Base-by-base conservation (phyloP, 148 eudicot genomes). In the Heliamphora exappendiculata region DNA sequence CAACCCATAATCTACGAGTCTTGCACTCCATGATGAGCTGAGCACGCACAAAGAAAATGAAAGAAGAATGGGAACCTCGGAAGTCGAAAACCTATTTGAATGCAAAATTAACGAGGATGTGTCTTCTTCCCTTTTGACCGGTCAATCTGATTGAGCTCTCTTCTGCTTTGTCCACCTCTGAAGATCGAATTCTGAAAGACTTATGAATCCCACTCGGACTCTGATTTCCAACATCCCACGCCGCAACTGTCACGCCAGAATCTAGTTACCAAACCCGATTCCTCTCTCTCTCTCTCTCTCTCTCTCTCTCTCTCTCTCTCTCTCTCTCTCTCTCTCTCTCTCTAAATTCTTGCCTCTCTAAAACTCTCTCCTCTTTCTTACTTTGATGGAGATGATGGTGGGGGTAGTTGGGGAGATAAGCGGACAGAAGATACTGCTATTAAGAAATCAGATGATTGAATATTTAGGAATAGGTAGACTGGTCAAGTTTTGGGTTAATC, bases 21-120 rank as follows among this genome's bases (percentile, higher is more conserved):
- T 51, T 39, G 39, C 41, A 34, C 49, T 50, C 72, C 78, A 76
- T 75, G 42, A 75, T n/a, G n/a, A n/a, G n/a, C n/a, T n/a, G n/a
- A n/a, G n/a, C n/a, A 45, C 51, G 16, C 49, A 17, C 13, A 67
- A 7, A 22, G 16, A n/a, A n/a, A n/a, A n/a, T n/a, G n/a, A n/a
- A n/a, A n/a, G n/a, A n/a, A n/a, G n/a, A n/a, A n/a, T n/a, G n/a
- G n/a, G n/a, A n/a, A n/a, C n/a, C n/a, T 19, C 7, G 6, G 22
- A 17, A 67, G 5, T 3, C 28, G 17, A 5, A 14, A 34, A 51
- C 36, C 42, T 26, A 1, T 10, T 34, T 33, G 62, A 72, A 70
- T 70, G 44, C 17, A 67, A 5, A 53, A 47, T 2, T 5, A 12
- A 50, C 14, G 19, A 53, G 19, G 57, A 53, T 20, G 17, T 8